Evolutionary conservation across 495 filamentous ascomycete genomes (phyloP), one percentile per base, ranked within the genome.

Genomic region (Haplographium delicatum): DNA sequence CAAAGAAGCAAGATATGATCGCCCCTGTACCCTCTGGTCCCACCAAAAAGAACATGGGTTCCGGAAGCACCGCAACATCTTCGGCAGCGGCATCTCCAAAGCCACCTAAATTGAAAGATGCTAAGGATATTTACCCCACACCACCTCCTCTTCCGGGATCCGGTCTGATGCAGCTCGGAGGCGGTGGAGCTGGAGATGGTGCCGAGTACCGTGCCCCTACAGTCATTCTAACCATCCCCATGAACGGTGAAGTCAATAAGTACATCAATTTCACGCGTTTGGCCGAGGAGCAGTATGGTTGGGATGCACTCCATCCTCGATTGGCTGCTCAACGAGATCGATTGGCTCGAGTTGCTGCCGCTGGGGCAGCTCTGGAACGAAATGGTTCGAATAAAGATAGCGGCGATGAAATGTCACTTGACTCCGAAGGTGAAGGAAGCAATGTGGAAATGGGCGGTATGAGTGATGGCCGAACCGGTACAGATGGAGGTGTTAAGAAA

Each of bases 211-310:
- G 58, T n/a, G 82, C 84, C 19, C 87, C 89, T 2, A 95, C 84
- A 39, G 94, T 98, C 51, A 74, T 94, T 50, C 69, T 98, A 2
- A 81, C 89, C 44, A 79, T 98, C 49, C 82, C 88, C 0, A 68
- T 98, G 31, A 75, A 85, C 28, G 86, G 87, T 23, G 82, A 85
- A 54, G 80, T 75, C 13, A 93, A 95, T 62, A 86, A 91, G 47
- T 91, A 91, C 53, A 79, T 98, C 65, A 97, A 97, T 64, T 96
- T 97, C 60, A 89, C 91, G 53, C 88, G 88, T 40, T 71, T 97
- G 62, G 91, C 93, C 18, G 89, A 95, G 64, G 89, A 95, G 44
- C 83, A 81, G 48, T 97, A 97, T 65, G 93, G 93, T 30, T 95
- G 91, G 75, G 87, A 91, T 39, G 93, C 91, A 1, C 71, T 97